Percentiles rank a stretch among this genome's conserved stretches.
phyloP scores from a whole-genome alignment of 2,329 filamentous ascomycete species.

The Epichloe coenophiala region DNA sequence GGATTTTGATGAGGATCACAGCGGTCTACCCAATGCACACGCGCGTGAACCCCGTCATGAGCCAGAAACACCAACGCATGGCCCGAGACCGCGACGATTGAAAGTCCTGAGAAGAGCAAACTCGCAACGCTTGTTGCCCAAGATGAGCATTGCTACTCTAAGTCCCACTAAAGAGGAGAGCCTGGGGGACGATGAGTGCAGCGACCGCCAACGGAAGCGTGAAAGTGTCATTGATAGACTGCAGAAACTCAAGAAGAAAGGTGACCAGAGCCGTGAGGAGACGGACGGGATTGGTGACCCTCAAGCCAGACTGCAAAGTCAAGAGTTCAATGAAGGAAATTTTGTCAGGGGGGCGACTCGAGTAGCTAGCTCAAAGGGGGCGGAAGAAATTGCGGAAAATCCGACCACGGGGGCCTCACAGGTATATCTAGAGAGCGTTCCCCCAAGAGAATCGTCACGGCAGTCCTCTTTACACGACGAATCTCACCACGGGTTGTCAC shows the following conservation, averaged over 20 bases:
- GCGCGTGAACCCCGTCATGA: slow-evolving; percentile 21
- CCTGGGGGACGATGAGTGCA: slow-evolving; percentile 7
- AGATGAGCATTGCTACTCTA: slow-evolving; percentile 13
- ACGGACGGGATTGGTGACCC: background rate
- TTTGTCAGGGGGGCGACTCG: background rate
- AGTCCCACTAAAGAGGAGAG: slow-evolving; percentile 21
- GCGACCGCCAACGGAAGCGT: background rate
- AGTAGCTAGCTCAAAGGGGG: background rate
- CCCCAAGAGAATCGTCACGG: slow-evolving; percentile 11
- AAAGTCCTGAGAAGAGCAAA: slow-evolving; percentile 9
- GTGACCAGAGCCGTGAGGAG: background rate
- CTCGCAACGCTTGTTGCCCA: slow-evolving; percentile 11
- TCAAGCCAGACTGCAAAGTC: background rate
- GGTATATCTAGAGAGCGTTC: slow-evolving; percentile 7
- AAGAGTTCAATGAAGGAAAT: background rate
- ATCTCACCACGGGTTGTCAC: background rate
- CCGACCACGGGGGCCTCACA: background rate
- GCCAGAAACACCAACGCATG: slow-evolving; percentile 21
- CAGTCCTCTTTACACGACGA: slow-evolving; percentile 1
- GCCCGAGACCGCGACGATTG: slow-evolving; percentile 11
- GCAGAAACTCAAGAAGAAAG: slow-evolving; percentile 2
- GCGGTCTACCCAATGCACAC: background rate
- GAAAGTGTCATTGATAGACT: background rate
- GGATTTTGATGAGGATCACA: background rate
- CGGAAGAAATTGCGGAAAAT: background rate